Base-by-base conservation (phyloP, 1,284 basidiomycete species). In the Ustilago nuda region DNA sequence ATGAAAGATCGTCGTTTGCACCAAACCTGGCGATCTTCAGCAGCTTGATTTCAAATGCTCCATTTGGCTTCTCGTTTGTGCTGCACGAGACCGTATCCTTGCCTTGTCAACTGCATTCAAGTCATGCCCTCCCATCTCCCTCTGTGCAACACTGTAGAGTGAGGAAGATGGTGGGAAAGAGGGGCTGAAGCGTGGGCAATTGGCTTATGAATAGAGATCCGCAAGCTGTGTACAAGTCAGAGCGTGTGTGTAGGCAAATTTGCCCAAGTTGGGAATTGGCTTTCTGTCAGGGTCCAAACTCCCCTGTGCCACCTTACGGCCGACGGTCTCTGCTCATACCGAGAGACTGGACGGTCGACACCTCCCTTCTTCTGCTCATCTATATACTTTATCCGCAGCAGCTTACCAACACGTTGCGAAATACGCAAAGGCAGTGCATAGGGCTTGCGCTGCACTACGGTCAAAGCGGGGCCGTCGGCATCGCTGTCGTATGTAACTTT, bases 221-320 rank as follows among this genome's bases (percentile, higher is more conserved):
- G 19, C 43, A 45, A 45, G 43, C 43, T 50, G 48, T 27, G 48
- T 50, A 37, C 36, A n/a, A 45, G 43, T 45, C 43, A 45, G 43
- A 27, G 23, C 23, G 43, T 45, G 48, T 50, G 8, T 12, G 48
- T 19, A 32, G 13, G 48, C 15, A 12, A 50, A 50, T 33, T 50
- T 27, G 48, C 30, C 15, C 48, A 50, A 0, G 6, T 27, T 27
- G 23, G 27, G 27, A 50, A 50, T 50, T 50, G 48, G 48, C 48
- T 32, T 48, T 48, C 19, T 50, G 27, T 50, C 23, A 50, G 48
- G 48, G 48, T 50, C 48, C 48, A 50, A 50, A 50, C 6, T 11
- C 23, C 23, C 23, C 23, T 6, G 48, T 50, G 48, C 48, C 48
- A 27, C 11, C 23, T 39, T 17, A 39, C 41, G 37, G 15, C 30